These are phyloP conservation scores for Daldinia sp. DNA, from an alignment of 2,329 filamentous ascomycete genomes.

Conservation along the genomic window DNA sequence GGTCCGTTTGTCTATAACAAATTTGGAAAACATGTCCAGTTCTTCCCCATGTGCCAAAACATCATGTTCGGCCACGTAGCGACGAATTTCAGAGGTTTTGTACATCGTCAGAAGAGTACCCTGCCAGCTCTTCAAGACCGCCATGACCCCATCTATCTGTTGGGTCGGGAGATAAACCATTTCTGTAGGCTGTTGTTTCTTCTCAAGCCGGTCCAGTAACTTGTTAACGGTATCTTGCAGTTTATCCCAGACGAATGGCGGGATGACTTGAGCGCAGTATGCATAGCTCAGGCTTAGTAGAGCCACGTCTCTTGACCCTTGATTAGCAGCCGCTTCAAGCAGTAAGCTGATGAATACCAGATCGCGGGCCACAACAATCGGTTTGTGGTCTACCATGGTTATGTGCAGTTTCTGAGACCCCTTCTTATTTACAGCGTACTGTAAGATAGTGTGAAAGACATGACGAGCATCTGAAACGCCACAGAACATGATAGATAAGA, in stretches of 20 bases:
- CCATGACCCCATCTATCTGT: slow-evolving; percentile 18
- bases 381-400: slow-evolving; percentile 39
- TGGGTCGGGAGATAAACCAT: slow-evolving; percentile 22
- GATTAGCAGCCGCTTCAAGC: slow-evolving; percentile 8
- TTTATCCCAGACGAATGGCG: slow-evolving; percentile 30
- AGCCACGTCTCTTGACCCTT: slow-evolving; percentile 1
- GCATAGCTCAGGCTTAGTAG: slow-evolving; percentile 29
- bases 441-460: slow-evolving; percentile 35
- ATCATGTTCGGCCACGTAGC: neutral
- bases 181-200: slow-evolving; percentile 22
- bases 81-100: slow-evolving; percentile 18
- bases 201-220: slow-evolving; percentile 27
- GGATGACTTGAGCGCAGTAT: slow-evolving; percentile 35
- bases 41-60: neutral
- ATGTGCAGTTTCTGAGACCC: slow-evolving; percentile 34
- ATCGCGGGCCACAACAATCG: slow-evolving; percentile 32
- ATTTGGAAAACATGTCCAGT: neutral
- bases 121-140: slow-evolving; percentile 21
- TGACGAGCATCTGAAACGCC: slow-evolving; percentile 38
- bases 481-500: slow-evolving; percentile 41
- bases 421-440: slow-evolving; percentile 9
- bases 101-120: slow-evolving; percentile 14
- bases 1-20: slow-evolving; percentile 21
- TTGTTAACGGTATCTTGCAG: slow-evolving; percentile 26
- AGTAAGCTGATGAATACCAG: slow-evolving; percentile 37